Base-by-base conservation (phyloP, 129 eudicot genomes). In the Chrysanthemum lavandulifolium region DNA sequence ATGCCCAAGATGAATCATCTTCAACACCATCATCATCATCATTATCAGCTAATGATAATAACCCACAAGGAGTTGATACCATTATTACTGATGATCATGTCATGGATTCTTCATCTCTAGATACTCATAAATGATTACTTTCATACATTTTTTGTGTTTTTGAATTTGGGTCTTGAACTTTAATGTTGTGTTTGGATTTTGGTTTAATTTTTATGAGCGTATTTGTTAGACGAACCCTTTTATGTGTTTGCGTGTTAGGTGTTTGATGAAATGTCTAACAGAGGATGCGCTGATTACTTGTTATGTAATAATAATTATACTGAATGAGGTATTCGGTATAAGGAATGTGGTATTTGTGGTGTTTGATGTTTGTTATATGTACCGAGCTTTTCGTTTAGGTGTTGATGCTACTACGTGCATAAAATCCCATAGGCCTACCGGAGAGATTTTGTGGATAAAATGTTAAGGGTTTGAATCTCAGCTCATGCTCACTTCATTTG, bases 211-310 rank as follows among this genome's bases (percentile, higher is more conserved):
- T 65, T 15, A 14, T 19, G 43, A 36, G 60, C 43, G 11, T 4
- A 36, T 16, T n/a, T 11, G 68, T 2, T 60, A 13, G 48, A 8
- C 10, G 29, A 40, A 9, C 61, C 13, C 2, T 77, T 3, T 0
- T 77, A 51, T 55, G 12, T 21, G 16, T 2, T 65, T 72, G 78
- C 55, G 18, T 13, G 54, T 55, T 27, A 72, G 63, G 68, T 78
- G 77, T 63, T 78, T 9, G 77, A 71, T 78, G 61, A 71, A 78
- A 78, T 78, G 81, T 45, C 66, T 3, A 13, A 4, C 10, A 13
- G 76, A 23, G 33, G 4, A 29, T 3, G 0, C 5, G 36, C 6
- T 6, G 36, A 4, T 31, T 31, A 31, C 36, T 29, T 29, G 33
- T 29, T 29, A 29, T 29, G 33, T 29, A 29, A 29, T 29, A 29